Evolutionary conservation across 768 basidiomycete species (phyloP).

Genomic region (Termitomyces sp.): DNA sequence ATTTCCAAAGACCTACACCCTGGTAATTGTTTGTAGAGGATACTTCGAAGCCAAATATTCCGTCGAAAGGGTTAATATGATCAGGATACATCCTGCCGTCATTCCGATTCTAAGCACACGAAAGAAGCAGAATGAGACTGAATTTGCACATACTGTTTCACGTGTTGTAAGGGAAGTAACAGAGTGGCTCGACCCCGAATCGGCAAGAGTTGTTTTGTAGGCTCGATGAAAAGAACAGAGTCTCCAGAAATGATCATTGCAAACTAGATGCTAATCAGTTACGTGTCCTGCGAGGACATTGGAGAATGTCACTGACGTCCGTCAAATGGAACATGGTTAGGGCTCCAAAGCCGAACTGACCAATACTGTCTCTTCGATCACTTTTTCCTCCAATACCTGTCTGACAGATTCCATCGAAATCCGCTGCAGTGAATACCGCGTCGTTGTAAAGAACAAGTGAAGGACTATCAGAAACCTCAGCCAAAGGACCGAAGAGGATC

Average conservation of each 20-base stretch:
- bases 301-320: constrained; percentile 27
- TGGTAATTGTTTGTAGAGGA: constrained; percentile 21
- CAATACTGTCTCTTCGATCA: constrained; percentile 31
- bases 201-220: constrained; percentile 36
- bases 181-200: constrained; percentile 22
- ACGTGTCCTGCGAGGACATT: not conserved
- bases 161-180: constrained; percentile 23
- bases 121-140: not conserved
- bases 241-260: constrained; percentile 27
- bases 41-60: constrained; percentile 34
- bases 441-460: constrained; percentile 42
- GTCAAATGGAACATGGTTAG: constrained; percentile 48
- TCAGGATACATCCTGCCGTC: constrained; percentile 31
- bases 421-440: constrained; percentile 30
- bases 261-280: constrained; percentile 17
- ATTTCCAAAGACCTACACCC: constrained; percentile 28
- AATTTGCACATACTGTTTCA: constrained; percentile 25
- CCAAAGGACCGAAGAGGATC: constrained; percentile 30
- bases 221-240: constrained; percentile 36
- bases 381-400: constrained; percentile 42
- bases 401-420: constrained; percentile 40
- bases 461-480: constrained; percentile 25
- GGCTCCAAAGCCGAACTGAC: constrained; percentile 47
- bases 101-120: not conserved
- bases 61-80: constrained; percentile 33